A percentile compares a stretch with the other conserved stretches of the same genome.
Evolutionary conservation across 805 yeast genomes (phyloP).

Genomic region (Yarrowia alimentaria): DNA sequence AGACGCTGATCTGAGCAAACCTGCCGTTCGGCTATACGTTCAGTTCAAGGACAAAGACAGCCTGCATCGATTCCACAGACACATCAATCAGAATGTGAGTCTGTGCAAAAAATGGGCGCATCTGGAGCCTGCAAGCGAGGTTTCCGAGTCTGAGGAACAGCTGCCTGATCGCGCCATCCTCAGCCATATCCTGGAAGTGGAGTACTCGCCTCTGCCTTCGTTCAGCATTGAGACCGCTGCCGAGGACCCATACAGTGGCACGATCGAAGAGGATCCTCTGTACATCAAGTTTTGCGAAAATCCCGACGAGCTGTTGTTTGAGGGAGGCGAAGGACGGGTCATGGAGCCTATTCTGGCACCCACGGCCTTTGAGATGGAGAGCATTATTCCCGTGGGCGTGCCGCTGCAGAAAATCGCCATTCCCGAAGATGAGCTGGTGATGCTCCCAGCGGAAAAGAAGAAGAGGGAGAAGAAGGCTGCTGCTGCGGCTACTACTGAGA

Average conservation of each 20-base stretch:
- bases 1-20: too few relatives aligned
- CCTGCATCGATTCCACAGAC: background rate
- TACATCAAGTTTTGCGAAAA: conserved; percentile 19
- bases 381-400: conserved; percentile 10
- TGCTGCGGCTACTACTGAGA: background rate
- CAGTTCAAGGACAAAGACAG: background rate
- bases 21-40: background rate
- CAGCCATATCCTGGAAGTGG: conserved; percentile 2
- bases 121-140: too few relatives aligned
- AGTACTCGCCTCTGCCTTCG: conserved; percentile 15
- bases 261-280: conserved; percentile 13
- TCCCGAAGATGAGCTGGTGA: conserved; percentile 12
- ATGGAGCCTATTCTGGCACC: conserved; percentile 18
- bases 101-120: background rate
- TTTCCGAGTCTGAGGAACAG: too few relatives aligned
- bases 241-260: background rate
- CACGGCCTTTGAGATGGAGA: conserved; percentile 6
- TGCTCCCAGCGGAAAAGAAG: conserved; percentile 6
- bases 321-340: conserved; percentile 1
- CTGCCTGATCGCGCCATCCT: too few relatives aligned
- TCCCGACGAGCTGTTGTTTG: conserved; percentile 13
- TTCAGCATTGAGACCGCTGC: background rate
- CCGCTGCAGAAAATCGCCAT: conserved; percentile 21
- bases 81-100: background rate
- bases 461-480: background rate